A percentile compares a stretch with the other conserved stretches of the same genome.
phyloP scores from a whole-genome alignment of 768 basidiomycete genomes.

The Tephrocybe sp. region DNA sequence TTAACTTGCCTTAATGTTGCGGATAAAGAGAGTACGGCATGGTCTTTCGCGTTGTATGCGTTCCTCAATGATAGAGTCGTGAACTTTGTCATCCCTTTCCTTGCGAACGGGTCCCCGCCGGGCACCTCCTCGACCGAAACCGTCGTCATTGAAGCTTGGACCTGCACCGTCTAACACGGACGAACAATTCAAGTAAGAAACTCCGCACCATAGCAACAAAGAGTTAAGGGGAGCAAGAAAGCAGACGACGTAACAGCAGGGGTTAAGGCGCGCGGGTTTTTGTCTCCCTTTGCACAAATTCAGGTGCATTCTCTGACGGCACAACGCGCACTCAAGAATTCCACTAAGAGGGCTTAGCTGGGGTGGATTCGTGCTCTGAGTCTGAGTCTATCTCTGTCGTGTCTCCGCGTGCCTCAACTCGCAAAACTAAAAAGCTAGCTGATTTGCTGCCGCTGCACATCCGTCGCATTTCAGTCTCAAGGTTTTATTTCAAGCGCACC shows the following conservation, averaged over 20 bases:
- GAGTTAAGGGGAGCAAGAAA: conserved; percentile 35
- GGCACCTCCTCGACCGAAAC: conserved; percentile 33
- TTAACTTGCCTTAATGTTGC: conserved; percentile 93
- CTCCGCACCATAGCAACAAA: conserved; percentile 34
- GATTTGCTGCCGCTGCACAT: conserved; percentile 35
- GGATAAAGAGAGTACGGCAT: conserved; percentile 94
- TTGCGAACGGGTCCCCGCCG: conserved; percentile 56
- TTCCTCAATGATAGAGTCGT: conserved; percentile 91
- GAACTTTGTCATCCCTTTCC: conserved; percentile 86
- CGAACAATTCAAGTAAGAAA: conserved; percentile 51
- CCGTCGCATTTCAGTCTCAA: conserved; percentile 55
- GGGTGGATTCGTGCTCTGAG: conserved; percentile 32
- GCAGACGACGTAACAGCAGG: conserved; percentile 43
- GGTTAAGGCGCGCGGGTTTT: conserved; percentile 35
- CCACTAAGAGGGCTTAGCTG: conserved; percentile 47
- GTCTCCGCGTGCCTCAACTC: conserved; percentile 52
- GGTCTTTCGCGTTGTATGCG: conserved; percentile 92
- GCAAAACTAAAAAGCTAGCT: conserved; percentile 36
- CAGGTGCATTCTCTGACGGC: conserved; percentile 23
- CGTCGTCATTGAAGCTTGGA: conserved; percentile 54
- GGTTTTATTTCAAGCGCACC: conserved; percentile 70
- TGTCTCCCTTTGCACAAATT: conserved; percentile 19
- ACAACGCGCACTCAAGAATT: conserved; percentile 26
- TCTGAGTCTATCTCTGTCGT: conserved; percentile 24
- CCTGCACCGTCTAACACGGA: conserved; percentile 66